Evolutionary conservation across 2,329 filamentous ascomycete species (phyloP), one percentile per base, ranked within the genome.

Genomic region (Thelonectria blattea): DNA sequence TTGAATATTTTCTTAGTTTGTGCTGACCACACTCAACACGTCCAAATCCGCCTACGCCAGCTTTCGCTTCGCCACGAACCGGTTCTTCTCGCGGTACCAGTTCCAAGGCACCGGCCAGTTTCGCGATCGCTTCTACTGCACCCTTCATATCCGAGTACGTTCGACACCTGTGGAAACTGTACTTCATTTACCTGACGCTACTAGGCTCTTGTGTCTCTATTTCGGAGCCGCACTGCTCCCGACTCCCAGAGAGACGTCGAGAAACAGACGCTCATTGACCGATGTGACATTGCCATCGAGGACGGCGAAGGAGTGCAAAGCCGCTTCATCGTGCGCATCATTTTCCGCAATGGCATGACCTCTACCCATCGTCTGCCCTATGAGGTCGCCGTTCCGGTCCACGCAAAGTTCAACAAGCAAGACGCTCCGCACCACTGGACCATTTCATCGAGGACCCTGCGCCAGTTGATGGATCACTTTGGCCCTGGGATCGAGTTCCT

Each of bases 21-120:
- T 88, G 5, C 80, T 94, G 56, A 92, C 90, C 14, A 87, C 91
- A 14, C 79, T 94, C 64, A 94, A 94, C 73, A 85, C 85, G n/a
- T 91, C 91, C 57, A 92, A 91, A 71, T 92, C 91, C 4, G 90
- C 90, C 17, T 93, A 93, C 73, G 88, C 89, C 24, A 89, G 88
- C 60, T 88, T 92, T 69, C 84, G 84, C 8, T 86, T 93, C 54
- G 81, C 88, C 45, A 83, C 85, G 42, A 84, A 80, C 65, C 83
- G 85, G 41, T 93, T 93, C 78, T 93, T 93, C 76, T 85, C 88
- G 7, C 84, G 83, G 37, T 94, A 93, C 75, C 83, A 85, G 53
- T 94, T 87, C 68, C 81, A 85, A 56, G 85, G 84, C 18, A 76
- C 69, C 34, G 74, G 78, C 8, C 80, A 82, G 64, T 79, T 81